Percentiles rank a stretch among this genome's conserved stretches.
phyloP scores from a whole-genome alignment of 2,329 filamentous ascomycete species.

The Chaetomium olivaceum region DNA sequence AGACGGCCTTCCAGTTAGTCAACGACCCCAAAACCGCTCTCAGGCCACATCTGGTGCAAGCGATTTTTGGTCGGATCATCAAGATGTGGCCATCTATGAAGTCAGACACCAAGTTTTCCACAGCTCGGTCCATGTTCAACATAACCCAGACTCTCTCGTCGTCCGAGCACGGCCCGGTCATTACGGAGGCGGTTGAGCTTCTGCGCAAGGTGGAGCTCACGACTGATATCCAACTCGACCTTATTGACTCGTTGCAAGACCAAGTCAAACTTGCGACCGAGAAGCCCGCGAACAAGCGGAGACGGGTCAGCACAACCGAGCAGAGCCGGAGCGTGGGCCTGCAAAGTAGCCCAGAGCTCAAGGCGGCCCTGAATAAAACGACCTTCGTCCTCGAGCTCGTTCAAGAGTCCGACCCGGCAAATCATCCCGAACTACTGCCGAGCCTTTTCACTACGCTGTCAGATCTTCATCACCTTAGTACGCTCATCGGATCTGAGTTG shows the following conservation, averaged over 20 bases:
- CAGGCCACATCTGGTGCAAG: slow-evolving; percentile 59
- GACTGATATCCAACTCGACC: slow-evolving; percentile 68
- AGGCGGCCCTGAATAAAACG: slow-evolving; percentile 68
- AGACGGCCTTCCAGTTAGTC: slow-evolving; percentile 52
- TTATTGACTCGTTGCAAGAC: slow-evolving; percentile 73
- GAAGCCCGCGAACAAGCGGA: slow-evolving; percentile 73
- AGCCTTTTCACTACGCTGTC: slow-evolving; percentile 82
- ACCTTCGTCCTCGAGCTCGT: slow-evolving; percentile 88
- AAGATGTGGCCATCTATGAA: slow-evolving; percentile 74
- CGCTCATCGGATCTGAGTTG: slow-evolving; percentile 79
- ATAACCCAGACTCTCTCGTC: slow-evolving; percentile 51
- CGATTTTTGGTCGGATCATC: slow-evolving; percentile 68
- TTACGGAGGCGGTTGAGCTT: slow-evolving; percentile 68
- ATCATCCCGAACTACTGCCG: slow-evolving; percentile 74
- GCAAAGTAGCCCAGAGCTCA: slow-evolving; percentile 65
- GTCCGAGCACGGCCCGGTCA: slow-evolving; percentile 43
- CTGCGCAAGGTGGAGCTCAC: slow-evolving; percentile 73
- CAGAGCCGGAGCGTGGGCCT: slow-evolving; percentile 59
- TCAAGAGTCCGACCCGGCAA: slow-evolving; percentile 73
- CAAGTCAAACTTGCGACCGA: slow-evolving; percentile 71
- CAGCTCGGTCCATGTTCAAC: slow-evolving; percentile 64
- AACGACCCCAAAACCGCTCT: slow-evolving; percentile 43
- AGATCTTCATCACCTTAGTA: slow-evolving; percentile 81
- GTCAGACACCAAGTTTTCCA: slow-evolving; percentile 57
- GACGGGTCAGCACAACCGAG: slow-evolving; percentile 74